phyloP scores from a whole-genome alignment of 2,329 filamentous ascomycete species.

The Hymenoscyphus scutula region DNA sequence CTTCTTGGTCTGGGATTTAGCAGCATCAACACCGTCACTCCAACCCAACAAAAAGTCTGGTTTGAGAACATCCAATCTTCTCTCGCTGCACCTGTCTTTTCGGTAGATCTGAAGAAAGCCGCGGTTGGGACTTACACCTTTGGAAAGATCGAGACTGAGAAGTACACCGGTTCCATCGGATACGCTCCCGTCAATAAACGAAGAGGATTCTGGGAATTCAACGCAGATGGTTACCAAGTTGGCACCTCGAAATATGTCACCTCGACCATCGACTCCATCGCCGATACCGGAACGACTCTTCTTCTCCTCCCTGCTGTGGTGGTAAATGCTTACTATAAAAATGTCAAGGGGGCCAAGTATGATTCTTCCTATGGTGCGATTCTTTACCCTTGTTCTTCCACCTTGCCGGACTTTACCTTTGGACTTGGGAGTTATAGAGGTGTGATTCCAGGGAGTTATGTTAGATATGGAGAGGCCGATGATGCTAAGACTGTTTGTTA shows the following conservation, averaged over 20 bases:
- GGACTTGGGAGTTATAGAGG: constrained; percentile 30
- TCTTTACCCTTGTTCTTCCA: constrained; percentile 33
- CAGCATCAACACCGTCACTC: constrained; percentile 19
- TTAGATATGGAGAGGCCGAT: constrained; percentile 33
- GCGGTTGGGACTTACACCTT: constrained; percentile 49
- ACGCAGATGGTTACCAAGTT: constrained; percentile 45
- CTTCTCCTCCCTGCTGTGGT: constrained; percentile 34
- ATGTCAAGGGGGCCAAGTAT: constrained; percentile 28
- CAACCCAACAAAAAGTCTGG: constrained; percentile 20
- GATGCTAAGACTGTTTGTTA: constrained; percentile 13
- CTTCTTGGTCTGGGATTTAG: constrained; percentile 56
- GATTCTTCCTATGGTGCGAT: constrained; percentile 27
- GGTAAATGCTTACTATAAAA: constrained; percentile 36
- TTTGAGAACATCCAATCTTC: constrained; percentile 19
- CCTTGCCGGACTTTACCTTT: constrained; percentile 35
- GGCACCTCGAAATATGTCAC: constrained; percentile 20
- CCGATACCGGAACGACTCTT: constrained; percentile 40
- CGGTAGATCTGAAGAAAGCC: constrained; percentile 48
- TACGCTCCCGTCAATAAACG: constrained; percentile 45
- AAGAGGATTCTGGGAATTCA: constrained; percentile 53
- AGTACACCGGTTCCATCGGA: constrained; percentile 50
- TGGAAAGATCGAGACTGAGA: constrained; percentile 48
- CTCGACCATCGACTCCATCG: constrained; percentile 19
- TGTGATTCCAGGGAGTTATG: constrained; percentile 35
- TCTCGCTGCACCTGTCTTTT: constrained; percentile 46